A percentile compares a stretch with the other conserved stretches of the same genome.
phyloP scores from a whole-genome alignment of 805 yeast genomes.

The Scheffersomyces stipitis region DNA sequence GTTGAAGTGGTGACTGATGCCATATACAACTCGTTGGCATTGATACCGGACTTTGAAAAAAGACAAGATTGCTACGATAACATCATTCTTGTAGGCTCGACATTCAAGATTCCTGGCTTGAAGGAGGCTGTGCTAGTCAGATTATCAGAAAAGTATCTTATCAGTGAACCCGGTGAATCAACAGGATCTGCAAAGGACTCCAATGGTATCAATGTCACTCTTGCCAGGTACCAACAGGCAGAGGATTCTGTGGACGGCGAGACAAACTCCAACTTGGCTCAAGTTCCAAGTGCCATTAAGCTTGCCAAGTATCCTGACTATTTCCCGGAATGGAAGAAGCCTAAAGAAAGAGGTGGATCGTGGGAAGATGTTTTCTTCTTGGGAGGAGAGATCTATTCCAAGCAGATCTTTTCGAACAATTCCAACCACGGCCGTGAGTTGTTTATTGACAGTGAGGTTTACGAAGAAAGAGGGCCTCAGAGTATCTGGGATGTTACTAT shows the following conservation, averaged over 20 bases:
- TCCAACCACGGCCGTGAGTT: slow-evolving; percentile 55
- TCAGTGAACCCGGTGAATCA: slow-evolving; percentile 31
- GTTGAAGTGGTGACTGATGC: slow-evolving; percentile 54
- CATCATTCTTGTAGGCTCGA: slow-evolving; percentile 75
- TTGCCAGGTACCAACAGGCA: slow-evolving; percentile 43
- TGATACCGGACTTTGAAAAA: slow-evolving; percentile 64
- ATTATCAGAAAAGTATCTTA: slow-evolving; percentile 55
- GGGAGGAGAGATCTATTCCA: slow-evolving; percentile 86
- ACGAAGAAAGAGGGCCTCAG: slow-evolving; percentile 77
- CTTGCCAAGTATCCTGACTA: slow-evolving; percentile 80
- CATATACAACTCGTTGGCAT: slow-evolving; percentile 52
- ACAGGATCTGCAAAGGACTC: slow-evolving; percentile 22
- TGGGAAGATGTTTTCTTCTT: slow-evolving; percentile 72
- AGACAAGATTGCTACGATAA: slow-evolving; percentile 86
- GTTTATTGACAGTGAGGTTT: slow-evolving; percentile 67
- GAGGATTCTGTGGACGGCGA: slow-evolving; percentile 33
- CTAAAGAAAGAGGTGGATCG: slow-evolving; percentile 53
- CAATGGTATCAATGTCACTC: slow-evolving; percentile 36
- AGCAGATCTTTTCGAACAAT: slow-evolving; percentile 71
- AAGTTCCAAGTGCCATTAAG: slow-evolving; percentile 77
- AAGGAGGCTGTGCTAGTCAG: slow-evolving; percentile 64
- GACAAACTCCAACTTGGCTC: slow-evolving; percentile 39
- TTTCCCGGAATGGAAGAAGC: slow-evolving; percentile 88
- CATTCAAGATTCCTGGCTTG: slow-evolving; percentile 73
- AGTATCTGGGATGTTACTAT: slow-evolving; percentile 67